A percentile compares a stretch with the other conserved stretches of the same genome.
phyloP scores from a whole-genome alignment of 2,329 filamentous ascomycete genomes.

The Macroventuria anomochaeta region DNA sequence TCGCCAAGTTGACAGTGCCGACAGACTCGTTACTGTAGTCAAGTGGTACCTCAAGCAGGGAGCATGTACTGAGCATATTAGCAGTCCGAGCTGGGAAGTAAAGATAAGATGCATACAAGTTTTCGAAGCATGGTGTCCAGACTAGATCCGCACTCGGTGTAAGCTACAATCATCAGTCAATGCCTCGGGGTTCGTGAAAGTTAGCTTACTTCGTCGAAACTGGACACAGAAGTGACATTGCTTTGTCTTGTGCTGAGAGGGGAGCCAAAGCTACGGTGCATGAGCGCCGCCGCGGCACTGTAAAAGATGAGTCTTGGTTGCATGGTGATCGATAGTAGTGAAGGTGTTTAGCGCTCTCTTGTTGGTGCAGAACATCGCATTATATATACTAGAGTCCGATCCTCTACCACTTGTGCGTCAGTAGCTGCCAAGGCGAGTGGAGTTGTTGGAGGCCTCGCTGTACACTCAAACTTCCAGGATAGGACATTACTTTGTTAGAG shows the following conservation, averaged over 20 bases:
- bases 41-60: conserved; percentile 24
- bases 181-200: too few species aligned
- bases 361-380: neutral
- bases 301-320: neutral
- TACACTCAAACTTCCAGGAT: neutral
- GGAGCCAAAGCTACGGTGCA: neutral
- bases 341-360: too few species aligned
- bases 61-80: conserved; percentile 19
- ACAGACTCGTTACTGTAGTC: conserved; percentile 23
- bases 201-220: neutral
- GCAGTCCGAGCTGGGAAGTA: neutral
- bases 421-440: neutral
- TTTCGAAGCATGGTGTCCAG: conserved; percentile 17
- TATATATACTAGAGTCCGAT: neutral
- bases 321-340: neutral
- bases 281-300: neutral
- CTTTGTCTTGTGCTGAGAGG: neutral
- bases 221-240: neutral
- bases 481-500: neutral
- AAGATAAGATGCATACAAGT: neutral
- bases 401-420: neutral
- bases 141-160: conserved; percentile 1
- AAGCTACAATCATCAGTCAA: neutral
- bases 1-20: conserved; percentile 22
- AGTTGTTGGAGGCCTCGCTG: neutral